These are phyloP conservation scores for Gautieria morchelliformis DNA, from an alignment of 768 basidiomycete genomes.

Conservation along the genomic window DNA sequence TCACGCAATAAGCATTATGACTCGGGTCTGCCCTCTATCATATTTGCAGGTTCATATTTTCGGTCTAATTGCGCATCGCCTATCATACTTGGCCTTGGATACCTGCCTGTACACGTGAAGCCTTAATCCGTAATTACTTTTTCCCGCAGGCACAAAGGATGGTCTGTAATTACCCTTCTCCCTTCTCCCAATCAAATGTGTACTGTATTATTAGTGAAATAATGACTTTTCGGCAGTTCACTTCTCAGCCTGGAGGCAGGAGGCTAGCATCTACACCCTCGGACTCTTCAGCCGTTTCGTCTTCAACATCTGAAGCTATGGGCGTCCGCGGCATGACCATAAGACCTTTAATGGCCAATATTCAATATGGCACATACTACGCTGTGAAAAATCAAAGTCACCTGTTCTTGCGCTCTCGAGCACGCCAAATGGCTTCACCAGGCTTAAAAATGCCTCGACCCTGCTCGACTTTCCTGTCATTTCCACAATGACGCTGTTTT, in stretches of 20 bases:
- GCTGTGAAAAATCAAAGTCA: constrained; percentile 26
- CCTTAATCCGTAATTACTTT: too few species aligned
- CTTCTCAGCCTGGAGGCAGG: constrained; percentile 77
- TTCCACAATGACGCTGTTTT: constrained; percentile 92
- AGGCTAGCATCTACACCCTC: constrained; percentile 80
- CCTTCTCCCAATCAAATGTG: too few species aligned
- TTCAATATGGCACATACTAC: not conserved
- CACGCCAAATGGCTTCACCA: constrained; percentile 91
- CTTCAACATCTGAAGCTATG: constrained; percentile 49
- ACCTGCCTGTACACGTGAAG: not conserved
- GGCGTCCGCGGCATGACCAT: constrained; percentile 99
- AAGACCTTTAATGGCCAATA: constrained; percentile 43
- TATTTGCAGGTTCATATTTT: too few species aligned
- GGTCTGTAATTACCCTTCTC: too few species aligned
- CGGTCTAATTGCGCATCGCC: not conserved
- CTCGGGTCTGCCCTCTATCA: too few species aligned
- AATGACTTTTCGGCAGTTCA: not conserved
- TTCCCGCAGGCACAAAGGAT: too few species aligned
- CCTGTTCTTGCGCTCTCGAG: constrained; percentile 93
- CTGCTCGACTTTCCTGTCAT: constrained; percentile 85
- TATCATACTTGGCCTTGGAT: too few species aligned
- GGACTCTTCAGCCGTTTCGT: constrained; percentile 41
- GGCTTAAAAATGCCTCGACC: constrained; percentile 85
- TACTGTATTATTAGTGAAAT: not conserved
- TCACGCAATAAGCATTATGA: not conserved